These are phyloP conservation scores for Sporothrix curviconia DNA, from an alignment of 2,329 filamentous ascomycete species.

Conservation along the genomic window DNA sequence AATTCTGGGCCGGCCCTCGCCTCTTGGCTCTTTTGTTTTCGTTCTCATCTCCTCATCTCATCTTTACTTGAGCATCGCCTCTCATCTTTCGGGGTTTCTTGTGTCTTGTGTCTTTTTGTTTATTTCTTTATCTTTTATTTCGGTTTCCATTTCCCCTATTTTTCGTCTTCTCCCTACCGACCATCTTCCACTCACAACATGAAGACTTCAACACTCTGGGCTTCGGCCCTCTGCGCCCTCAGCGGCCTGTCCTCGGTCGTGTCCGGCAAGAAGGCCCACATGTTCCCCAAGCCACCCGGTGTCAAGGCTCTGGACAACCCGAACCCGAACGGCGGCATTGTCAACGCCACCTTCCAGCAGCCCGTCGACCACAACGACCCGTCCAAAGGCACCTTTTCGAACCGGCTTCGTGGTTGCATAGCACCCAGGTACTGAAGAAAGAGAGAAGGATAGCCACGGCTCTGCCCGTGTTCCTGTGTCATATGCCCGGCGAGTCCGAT, in stretches of 20 bases:
- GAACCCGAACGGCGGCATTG: background rate
- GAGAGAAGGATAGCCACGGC: conserved; percentile 32
- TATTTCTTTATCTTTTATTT: background rate
- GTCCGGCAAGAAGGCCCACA: background rate
- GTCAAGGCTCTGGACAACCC: conserved; percentile 1
- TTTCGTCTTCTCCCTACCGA: background rate
- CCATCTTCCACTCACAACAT: background rate
- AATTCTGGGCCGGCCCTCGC: background rate
- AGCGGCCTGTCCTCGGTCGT: background rate
- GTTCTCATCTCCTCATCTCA: background rate
- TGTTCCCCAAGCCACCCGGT: conserved; percentile 4
- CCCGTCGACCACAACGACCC: conserved; percentile 35
- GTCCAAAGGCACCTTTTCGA: conserved; percentile 34
- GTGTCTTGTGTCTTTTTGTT: background rate
- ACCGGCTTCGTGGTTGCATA: conserved; percentile 38
- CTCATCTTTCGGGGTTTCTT: no score
- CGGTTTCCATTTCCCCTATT: background rate
- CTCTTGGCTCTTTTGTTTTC: background rate
- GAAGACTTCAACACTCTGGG: conserved; percentile 9
- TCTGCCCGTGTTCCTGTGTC: conserved; percentile 35
- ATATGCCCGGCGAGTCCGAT: conserved; percentile 32
- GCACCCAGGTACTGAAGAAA: conserved; percentile 32
- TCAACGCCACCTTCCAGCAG: conserved; percentile 30
- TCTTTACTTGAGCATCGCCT: no score
- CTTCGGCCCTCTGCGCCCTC: conserved; percentile 10